Base-by-base conservation (phyloP, 805 yeast species). In the Hanseniaspora taiwanica region DNA sequence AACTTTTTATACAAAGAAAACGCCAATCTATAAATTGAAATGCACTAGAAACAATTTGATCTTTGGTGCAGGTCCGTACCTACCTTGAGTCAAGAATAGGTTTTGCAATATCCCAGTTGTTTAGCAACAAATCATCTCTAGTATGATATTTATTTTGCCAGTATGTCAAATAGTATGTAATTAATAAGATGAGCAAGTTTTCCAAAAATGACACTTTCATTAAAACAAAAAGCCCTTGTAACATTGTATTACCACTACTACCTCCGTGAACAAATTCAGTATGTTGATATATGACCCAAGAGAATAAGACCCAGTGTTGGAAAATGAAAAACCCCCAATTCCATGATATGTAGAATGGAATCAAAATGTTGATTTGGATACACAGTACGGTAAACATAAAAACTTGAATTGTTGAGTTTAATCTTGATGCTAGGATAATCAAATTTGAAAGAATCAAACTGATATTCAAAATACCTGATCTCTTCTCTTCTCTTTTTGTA, bases 1-100 rank as follows among this genome's bases (percentile, higher is more conserved):
- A 3, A 91, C 91, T 17, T 91, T 81, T 58, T 83, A 83, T 60
- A 89, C 99, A 1, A 91, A 86, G 62, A 79, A 78, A 59, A 86
- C 96, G 0, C 95, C 96, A 3, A 91, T 91, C 21, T 91, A 80
- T 64, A 84, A 83, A 51, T 94, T 91, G 27, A 86, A 81, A 53
- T 89, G 91, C 56, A 89, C 97, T 1, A 69, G 94, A 57, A 68
- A 94, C 44, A 91, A 91, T 62, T 63, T 91, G 49, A 87, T 94
- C 50, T 68, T 91, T 27, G 95, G 96, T 0, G 96, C 84, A 20
- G 97, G 98, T 39, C 91, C 91, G 3, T 85, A 81, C 51, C 33
- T 21, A 17, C 18, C 40, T 38, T 48, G 34, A 48, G 35, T 48
- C 49, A 24, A 49, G 33, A 20, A 48, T 38, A 12, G 54, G 52